phyloP scores from a whole-genome alignment of 2,329 filamentous ascomycete species.

The Orbilia oligospora region DNA sequence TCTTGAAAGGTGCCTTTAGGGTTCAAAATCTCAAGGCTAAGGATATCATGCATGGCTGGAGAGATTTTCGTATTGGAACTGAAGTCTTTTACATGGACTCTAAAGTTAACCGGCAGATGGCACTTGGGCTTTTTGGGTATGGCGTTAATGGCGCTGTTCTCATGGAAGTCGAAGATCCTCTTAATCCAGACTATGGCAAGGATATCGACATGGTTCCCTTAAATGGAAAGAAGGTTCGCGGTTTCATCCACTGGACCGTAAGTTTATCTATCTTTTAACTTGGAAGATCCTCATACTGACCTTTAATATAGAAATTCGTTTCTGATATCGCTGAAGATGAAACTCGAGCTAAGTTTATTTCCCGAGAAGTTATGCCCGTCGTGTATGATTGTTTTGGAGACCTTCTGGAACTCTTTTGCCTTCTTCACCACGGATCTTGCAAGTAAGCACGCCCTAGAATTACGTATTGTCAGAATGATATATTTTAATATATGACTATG shows the following conservation, averaged over 20 bases:
- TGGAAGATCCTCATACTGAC: background rate
- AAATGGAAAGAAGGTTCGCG: constrained; percentile 43
- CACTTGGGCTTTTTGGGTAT: constrained; percentile 21
- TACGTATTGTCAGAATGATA: background rate
- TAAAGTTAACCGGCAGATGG: constrained; percentile 27
- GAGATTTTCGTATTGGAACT: constrained; percentile 16
- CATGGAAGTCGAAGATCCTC: constrained; percentile 40
- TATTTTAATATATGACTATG: background rate
- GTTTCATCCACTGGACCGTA: constrained; percentile 51
- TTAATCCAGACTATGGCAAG: background rate
- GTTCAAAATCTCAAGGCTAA: constrained; percentile 23
- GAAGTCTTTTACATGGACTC: constrained; percentile 31
- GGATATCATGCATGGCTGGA: constrained; percentile 41
- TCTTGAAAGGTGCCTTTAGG: constrained; percentile 45
- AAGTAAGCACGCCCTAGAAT: constrained; percentile 26
- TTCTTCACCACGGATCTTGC: constrained; percentile 45
- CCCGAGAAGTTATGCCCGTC: constrained; percentile 40
- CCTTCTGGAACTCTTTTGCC: constrained; percentile 16
- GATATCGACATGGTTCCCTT: constrained; percentile 48
- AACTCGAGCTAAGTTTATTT: constrained; percentile 25
- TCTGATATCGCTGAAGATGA: constrained; percentile 12
- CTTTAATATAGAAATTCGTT: constrained; percentile 24
- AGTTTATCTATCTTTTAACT: background rate
- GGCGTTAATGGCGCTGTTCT: constrained; percentile 45
- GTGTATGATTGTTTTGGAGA: constrained; percentile 51